A percentile compares a stretch with the other conserved stretches of the same genome.
Conservation (phyloP, 164 flowering plant species). For the Piper betle region DNA sequence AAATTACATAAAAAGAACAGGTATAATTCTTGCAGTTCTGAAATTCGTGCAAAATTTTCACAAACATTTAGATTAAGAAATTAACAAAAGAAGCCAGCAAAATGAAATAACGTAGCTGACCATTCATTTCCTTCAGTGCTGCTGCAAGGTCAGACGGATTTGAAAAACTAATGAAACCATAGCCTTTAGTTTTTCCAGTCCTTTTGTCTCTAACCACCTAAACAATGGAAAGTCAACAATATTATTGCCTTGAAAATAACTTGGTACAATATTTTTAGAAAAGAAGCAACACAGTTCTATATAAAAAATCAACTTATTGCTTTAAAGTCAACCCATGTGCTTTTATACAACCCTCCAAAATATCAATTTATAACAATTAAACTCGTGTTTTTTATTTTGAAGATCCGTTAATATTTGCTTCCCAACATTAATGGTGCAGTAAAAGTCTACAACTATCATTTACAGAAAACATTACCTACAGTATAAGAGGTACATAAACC, state of each 20-base stretch:
- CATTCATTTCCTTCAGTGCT: constrained; percentile 32
- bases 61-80: neutral
- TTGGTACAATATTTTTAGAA: too few relatives aligned
- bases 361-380: too few relatives aligned
- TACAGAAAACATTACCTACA: too few relatives aligned
- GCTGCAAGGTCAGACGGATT: constrained; percentile 39
- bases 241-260: neutral
- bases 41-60: neutral
- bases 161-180: constrained; percentile 44
- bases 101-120: constrained; percentile 6
- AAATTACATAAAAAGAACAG: neutral
- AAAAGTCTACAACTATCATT: too few relatives aligned
- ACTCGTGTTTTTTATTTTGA: too few relatives aligned
- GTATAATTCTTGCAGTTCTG: neutral
- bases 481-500: too few relatives aligned
- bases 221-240: neutral
- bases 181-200: constrained; percentile 44
- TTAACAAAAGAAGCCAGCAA: neutral
- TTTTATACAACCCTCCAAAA: too few relatives aligned
- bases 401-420: too few relatives aligned
- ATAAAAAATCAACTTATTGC: too few relatives aligned
- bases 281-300: too few relatives aligned
- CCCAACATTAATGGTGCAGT: too few relatives aligned
- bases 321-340: too few relatives aligned
- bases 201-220: constrained; percentile 39